Base-by-base conservation (phyloP, 257 asterid genomes). In the Petrea volubilis region DNA sequence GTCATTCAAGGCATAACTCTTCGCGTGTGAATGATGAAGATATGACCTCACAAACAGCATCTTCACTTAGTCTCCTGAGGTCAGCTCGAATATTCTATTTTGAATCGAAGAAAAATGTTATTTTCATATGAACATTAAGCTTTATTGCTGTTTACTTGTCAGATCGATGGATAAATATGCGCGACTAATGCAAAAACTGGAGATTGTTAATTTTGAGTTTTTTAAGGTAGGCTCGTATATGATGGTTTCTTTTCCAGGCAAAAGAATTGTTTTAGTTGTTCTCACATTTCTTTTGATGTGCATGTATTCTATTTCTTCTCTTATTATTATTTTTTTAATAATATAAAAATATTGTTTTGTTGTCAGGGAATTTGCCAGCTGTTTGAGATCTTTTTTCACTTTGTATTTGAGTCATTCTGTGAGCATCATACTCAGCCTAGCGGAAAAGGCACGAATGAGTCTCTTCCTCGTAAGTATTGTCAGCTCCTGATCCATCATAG, bases 81-180 rank as follows among this genome's bases (percentile, higher is more conserved):
- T 90, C 74, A 79, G 74, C 70, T 79, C 28, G 40, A 50, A 61
- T 71, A 57, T 53, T 81, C 59, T 43, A 10, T 72, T 74, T 43
- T 29, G 7, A 3, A 31, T 7, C 38, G 60, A 73, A 60, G 31
- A 78, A 66, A 25, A n/a, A 40, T 57, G 31, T 49, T 51, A 7
- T 47, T 60, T 63, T 67, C 46, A 52, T 56, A 73, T 43, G 33
- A 53, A 23, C 60, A 78, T 76, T 67, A 61, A 85, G 78, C 82
- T 77, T 72, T 74, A 43, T 55, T 65, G 51, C 55, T 73, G 71
- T 66, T 71, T 71, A 64, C 38, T 64, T 36, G 51, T 74, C 87
- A 95, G 99, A 90, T 83, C 84, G 76, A 84, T 95, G 97, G 99
- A 95, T 86, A 95, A 90, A 80, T 95, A 95, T 84, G 98, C 97